These are phyloP conservation scores for Quercus phellos DNA, from an alignment of 331 rosid species.

Conservation along the genomic window DNA sequence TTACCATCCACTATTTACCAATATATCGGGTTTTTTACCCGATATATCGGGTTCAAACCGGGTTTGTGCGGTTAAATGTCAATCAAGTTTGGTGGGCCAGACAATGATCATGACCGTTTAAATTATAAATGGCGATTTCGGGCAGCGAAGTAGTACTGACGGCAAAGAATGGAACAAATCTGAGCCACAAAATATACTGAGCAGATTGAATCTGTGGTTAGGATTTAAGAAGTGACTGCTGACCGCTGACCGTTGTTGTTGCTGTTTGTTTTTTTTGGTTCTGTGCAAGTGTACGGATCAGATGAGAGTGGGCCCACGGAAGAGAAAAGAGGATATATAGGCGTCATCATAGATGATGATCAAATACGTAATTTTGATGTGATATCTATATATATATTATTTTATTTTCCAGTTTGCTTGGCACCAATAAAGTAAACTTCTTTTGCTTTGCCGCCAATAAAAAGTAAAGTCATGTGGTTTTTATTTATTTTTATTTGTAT, in stretches of 20 bases:
- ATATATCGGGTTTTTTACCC: background rate
- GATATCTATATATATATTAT: no score
- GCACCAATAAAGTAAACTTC: no score
- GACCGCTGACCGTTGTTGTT: constrained; percentile 4
- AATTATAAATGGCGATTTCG: background rate
- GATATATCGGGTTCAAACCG: no score
- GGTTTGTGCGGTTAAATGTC: background rate
- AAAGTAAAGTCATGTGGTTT: no score
- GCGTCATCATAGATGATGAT: no score
- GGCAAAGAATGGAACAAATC: constrained; percentile 9
- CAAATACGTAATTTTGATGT: no score
- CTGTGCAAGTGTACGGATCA: background rate
- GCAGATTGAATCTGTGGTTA: constrained; percentile 6
- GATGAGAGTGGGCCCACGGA: constrained; percentile 6
- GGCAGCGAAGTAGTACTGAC: constrained; percentile 16
- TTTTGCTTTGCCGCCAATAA: no score
- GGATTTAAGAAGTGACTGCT: constrained; percentile 1
- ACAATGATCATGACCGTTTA: background rate
- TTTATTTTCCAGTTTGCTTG: no score
- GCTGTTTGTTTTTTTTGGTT: no score
- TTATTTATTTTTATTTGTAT: no score
- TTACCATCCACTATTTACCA: background rate
- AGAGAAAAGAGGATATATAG: no score
- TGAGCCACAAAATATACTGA: constrained; percentile 26
- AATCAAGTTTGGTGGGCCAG: background rate